Evolutionary conservation across 768 basidiomycete species (phyloP), one percentile per base, ranked within the genome.

Genomic region (Amanita rimosa): DNA sequence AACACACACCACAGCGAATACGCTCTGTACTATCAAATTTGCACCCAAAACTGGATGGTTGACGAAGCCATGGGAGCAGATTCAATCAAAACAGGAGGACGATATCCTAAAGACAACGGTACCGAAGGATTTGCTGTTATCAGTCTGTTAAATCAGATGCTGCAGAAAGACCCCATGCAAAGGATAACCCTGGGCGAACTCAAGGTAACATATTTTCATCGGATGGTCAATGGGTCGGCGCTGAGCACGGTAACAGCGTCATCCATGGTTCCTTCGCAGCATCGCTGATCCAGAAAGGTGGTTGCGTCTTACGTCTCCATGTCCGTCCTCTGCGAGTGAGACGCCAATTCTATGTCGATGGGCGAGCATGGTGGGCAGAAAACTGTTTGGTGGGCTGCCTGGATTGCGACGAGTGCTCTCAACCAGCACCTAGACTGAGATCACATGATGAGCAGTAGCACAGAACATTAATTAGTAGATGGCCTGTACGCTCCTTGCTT

Each of bases 21-120:
- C 52, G 61, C 64, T 46, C 52, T 74, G 21, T 68, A 71, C 53
- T 59, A 67, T 42, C 60, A 65, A 50, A 72, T 74, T 19, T 66
- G 68, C 51, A 68, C 63, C 17, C 60, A 65, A 43, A 70, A 72
- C 51, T 73, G 70, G 68, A 46, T 52, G 2, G 62, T 62, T 5
- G 65, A 63, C 13, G 60, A 66, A 17, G 61, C 53, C 6, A 72
- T 74, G 67, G 67, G 68, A 17, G 58, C 57, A 10, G 70, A 73
- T 33, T 52, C 48, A 8, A 36, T 68, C 6, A 52, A 53, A 11
- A 68, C 68, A 19, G 67, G 64, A 2, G 70, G 67, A 43, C 57
- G 64, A 49, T 61, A 60, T 54, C 65, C 65, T 7, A 52, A 52
- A 46, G 60, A 65, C 42, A 36, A 44, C 6, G 49, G 55, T 17